Evolutionary conservation across 2,329 filamentous ascomycete genomes (phyloP), one percentile per base, ranked within the genome.

Genomic region (Botrytis paeoniae): DNA sequence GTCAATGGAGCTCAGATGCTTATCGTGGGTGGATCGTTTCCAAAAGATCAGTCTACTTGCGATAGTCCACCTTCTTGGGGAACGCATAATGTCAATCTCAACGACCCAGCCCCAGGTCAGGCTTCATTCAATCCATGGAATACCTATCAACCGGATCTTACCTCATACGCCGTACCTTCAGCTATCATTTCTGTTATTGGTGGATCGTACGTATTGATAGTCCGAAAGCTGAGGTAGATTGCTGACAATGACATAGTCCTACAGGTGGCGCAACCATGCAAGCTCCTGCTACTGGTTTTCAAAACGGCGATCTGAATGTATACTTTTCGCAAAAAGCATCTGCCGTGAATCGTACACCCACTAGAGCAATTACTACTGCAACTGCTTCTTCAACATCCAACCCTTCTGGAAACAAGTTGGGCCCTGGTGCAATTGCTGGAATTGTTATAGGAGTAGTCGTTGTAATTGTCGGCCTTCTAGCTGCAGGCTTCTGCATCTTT

Each of bases 21-120:
- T 37, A 84, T 91, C 64, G 86, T 91, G 51, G 89, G 89, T 35
- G 89, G 89, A 29, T 85, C 84, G 63, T 89, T 90, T 74, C 85
- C 88, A 0, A 77, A 83, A 14, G 81, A 78, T 18, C 80, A 84
- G 51, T 77, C 82, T 12, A 77, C 82, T 9, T 91, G 89, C 76
- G 89, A 91, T 77, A 82, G 82, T n/a, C 82, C 83, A 1, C 81
- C 82, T 20, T 83, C 85, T 37, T 88, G 85, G 83, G 88, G 86
- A 7, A 85, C 85, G 18, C 88, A 90, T 79, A 87, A 87, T 74
- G 81, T 87, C 73, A 85, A 89, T 76, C 80, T 89, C 37, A 85
- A 87, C 35, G 82, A 85, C 71, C 85, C 86, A 45, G 86, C 86
- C 68, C 78, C 81, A 8, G 79, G 83, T 16, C 80, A 84, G n/a